These are phyloP conservation scores for Cyanidiococcus yangmingshanensis DNA, from an alignment of 23 red algal species.

Conservation along the genomic window DNA sequence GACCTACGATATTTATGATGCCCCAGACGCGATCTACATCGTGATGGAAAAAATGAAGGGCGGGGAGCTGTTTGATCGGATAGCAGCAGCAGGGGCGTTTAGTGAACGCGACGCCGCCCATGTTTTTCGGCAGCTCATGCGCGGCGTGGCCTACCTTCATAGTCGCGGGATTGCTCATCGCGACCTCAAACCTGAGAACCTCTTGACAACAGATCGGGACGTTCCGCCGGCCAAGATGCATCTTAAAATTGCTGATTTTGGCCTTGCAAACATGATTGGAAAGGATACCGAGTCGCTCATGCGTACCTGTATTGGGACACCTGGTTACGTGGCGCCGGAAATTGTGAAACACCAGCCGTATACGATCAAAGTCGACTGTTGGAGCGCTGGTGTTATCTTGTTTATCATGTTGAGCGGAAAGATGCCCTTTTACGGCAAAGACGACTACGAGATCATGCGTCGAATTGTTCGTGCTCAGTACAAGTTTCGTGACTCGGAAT, in stretches of 20 bases:
- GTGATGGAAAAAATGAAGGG: constrained; percentile 82
- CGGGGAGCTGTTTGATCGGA: constrained; percentile 82
- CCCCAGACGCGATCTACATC: constrained; percentile 46
- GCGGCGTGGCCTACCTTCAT: constrained; percentile 72
- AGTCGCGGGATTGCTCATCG: constrained; percentile 67
- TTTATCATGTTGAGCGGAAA: constrained; percentile 95
- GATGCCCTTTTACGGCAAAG: constrained; percentile 94
- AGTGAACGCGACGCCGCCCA: constrained; percentile 57
- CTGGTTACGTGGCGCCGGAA: constrained; percentile 93
- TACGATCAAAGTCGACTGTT: constrained; percentile 70
- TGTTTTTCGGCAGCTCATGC: constrained; percentile 65
- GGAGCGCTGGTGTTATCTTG: constrained; percentile 81
- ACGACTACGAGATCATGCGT: constrained; percentile 68
- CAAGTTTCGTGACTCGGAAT: constrained; percentile 55
- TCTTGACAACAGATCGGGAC: constrained; percentile 26
- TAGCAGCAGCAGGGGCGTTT: constrained; percentile 52
- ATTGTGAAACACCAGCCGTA: constrained; percentile 70
- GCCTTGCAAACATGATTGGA: constrained; percentile 74
- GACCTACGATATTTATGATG: constrained; percentile 83
- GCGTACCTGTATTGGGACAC: constrained; percentile 76
- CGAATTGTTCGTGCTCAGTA: constrained; percentile 56
- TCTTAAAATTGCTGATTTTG: constrained; percentile 94
- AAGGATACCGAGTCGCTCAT: constrained; percentile 43
- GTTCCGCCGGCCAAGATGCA: constrained; percentile 25
- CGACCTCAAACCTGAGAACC: constrained; percentile 94